Evolutionary conservation across 2,329 filamentous ascomycete genomes (phyloP), one percentile per base, ranked within the genome.

Genomic region (Aspergillus novofumigatus): DNA sequence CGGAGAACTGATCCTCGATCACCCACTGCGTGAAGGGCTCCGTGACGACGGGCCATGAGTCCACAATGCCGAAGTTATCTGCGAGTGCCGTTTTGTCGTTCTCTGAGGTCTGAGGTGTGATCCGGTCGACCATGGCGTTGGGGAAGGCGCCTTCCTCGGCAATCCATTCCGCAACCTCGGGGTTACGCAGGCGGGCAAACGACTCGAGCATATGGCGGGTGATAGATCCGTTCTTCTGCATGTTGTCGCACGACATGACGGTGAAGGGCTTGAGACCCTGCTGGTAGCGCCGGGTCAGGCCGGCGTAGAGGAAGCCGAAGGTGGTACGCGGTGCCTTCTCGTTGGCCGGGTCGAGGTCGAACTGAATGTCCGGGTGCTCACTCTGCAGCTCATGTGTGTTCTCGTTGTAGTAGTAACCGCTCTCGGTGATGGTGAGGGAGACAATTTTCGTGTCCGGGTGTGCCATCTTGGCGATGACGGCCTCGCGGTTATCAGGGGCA

Each of bases 1-100:
- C 75, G 58, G 64, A 71, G 68, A 83, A 83, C 56, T 78, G 71
- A 71, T 83, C 80, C 69, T 83, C 80, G 51, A 83, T 72, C 1
- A 83, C 80, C 80, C 80, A 82, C 70, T 83, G 80, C 75, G 78
- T 81, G 58, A 83, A 83, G 42, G 80, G 80, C 74, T 83, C 80
- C 0, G 80, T 82, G 21, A 82, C 80, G 5, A 83, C 80, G 0
- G 80, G 80, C 80, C 80, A 83, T 3, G 72, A 66, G 61, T 83
- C 80, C 62, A 80, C 71, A 51, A 83, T 76, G 57, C 74, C 77
- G 53, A 81, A 81, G 35, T 69, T 60, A 7, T 77, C 68, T 0
- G 77, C 75, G 11, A 82, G 75, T 7, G 72, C 69, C 49, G 61
- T 64, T 60, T 79, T 82, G 68, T 83, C 80, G 55, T 65, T 66